Evolutionary conservation across 2,329 filamentous ascomycete species (phyloP), one percentile per base, ranked within the genome.

Genomic region (Fusarium luffae): DNA sequence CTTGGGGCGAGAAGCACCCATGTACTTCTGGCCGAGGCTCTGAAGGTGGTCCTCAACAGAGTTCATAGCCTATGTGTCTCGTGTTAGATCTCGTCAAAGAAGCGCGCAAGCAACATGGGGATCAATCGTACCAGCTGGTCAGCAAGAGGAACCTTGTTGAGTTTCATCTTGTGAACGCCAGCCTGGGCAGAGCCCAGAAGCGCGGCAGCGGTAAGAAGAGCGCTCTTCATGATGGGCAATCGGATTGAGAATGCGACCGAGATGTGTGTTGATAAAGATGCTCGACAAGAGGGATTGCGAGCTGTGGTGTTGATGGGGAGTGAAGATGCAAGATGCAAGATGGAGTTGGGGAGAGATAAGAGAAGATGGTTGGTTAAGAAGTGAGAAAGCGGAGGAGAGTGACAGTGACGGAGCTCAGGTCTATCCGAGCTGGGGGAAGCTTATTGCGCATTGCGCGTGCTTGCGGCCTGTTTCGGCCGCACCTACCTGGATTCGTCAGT

Each of bases 1-100:
- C 72, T 91, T 84, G 49, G 92, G 90, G 74, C 92, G 90, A 61
- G 74, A 69, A 46, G 70, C 54, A 71, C 94, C 94, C 89, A 98
- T 92, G 86, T 98, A 98, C 88, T 98, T 99, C 86, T 98, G 95
- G 71, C 93, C 90, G 65, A 99, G 89, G 69, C 90, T 89, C 80
- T 91, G 89, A 74, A 93, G 87, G 78, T 98, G 95, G 68, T 90
- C 85, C 78, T 93, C 89, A 79, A 99, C 90, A 79, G 92, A 92
- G 78, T 92, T 88, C 72, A 89, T 85, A 79, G 92, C 88, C 93
- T 96, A 57, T n/a, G 10, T 12, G 10, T 12, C 51, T 60, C 21
- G 50, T 42, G 48, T 76, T 59, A 75, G 65, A 42, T 54, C 49
- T 37, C 40, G 51, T 41, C 18, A 43, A 23, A 12, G 25, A 13